Conservation (phyloP, 306 rosid genomes). For the Trichosanthes truncata region DNA sequence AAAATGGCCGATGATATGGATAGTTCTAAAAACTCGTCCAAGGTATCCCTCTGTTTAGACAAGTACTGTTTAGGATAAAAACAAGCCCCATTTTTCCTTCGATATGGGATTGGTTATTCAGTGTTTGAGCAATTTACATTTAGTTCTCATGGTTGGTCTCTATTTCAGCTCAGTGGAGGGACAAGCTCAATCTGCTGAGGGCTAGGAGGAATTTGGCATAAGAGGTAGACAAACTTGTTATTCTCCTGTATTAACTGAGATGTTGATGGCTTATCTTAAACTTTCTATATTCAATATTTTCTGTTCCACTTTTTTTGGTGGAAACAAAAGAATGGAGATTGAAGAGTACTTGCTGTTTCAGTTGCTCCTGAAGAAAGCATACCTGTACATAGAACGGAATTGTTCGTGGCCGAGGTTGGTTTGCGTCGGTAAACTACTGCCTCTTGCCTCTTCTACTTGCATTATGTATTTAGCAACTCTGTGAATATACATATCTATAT, state of each 20-base stretch:
- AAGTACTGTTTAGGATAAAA: background rate
- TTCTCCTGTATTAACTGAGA: background rate
- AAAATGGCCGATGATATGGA: background rate
- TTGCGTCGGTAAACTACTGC: background rate
- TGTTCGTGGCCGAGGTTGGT: slow-evolving; percentile 10
- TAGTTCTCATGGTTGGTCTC: background rate
- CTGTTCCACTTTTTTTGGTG: background rate
- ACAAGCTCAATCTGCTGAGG: slow-evolving; percentile 46
- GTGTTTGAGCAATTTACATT: background rate
- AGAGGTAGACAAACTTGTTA: slow-evolving; percentile 13
- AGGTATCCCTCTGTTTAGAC: background rate
- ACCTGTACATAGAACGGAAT: slow-evolving; percentile 12
- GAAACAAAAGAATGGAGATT: background rate
- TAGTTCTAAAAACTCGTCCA: background rate
- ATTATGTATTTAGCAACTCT: slow-evolving; percentile 10
- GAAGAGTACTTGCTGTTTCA: background rate
- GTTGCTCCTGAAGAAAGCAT: slow-evolving; percentile 10
- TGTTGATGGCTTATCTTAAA: background rate
- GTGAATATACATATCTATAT: slow-evolving; percentile 7
- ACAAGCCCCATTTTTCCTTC: background rate
- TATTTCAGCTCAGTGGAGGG: slow-evolving; percentile 53
- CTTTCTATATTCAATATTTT: background rate
- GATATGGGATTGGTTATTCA: background rate
- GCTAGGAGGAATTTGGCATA: slow-evolving; percentile 40
- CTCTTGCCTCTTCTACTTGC: slow-evolving; percentile 7